These are phyloP conservation scores for Suhomyces choctaworum DNA, from an alignment of 1,139 yeast species.

Conservation along the genomic window DNA sequence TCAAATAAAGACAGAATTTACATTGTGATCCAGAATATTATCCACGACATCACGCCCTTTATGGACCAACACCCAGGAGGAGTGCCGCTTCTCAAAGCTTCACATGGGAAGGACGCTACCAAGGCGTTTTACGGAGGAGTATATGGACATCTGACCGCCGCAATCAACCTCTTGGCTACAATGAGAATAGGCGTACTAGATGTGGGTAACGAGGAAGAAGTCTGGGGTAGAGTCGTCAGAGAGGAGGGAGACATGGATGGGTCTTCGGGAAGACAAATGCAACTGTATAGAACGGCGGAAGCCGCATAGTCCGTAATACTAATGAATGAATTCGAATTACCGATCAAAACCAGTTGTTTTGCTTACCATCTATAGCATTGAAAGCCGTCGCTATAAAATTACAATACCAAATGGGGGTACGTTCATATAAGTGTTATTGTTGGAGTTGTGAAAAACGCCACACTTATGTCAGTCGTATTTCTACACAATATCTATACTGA, in stretches of 20 bases:
- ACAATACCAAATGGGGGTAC: no score
- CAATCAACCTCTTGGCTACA: conserved; percentile 67
- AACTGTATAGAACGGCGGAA: conserved; percentile 42
- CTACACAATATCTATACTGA: no score
- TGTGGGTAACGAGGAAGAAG: conserved; percentile 80
- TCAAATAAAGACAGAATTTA: conserved; percentile 41
- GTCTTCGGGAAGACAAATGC: conserved; percentile 23
- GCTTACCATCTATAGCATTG: no score
- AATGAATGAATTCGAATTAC: no score
- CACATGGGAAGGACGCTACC: conserved; percentile 73
- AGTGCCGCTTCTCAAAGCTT: conserved; percentile 54
- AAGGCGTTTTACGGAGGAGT: conserved; percentile 75
- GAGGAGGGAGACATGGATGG: conserved; percentile 43
- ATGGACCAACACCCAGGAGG: conserved; percentile 78
- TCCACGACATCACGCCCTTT: conserved; percentile 73
- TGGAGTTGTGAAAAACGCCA: no score
- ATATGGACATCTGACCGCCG: conserved; percentile 73
- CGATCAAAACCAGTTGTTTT: no score
- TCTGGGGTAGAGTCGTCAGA: conserved; percentile 61
- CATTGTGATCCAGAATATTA: conserved; percentile 54
- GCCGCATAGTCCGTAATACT: no score
- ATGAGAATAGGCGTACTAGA: conserved; percentile 75
- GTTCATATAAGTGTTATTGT: no score
- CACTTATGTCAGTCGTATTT: no score
- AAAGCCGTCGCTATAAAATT: no score